Evolutionary conservation across 2,329 filamentous ascomycete genomes (phyloP).

Genomic region (Arthrobotrys sinensis): DNA sequence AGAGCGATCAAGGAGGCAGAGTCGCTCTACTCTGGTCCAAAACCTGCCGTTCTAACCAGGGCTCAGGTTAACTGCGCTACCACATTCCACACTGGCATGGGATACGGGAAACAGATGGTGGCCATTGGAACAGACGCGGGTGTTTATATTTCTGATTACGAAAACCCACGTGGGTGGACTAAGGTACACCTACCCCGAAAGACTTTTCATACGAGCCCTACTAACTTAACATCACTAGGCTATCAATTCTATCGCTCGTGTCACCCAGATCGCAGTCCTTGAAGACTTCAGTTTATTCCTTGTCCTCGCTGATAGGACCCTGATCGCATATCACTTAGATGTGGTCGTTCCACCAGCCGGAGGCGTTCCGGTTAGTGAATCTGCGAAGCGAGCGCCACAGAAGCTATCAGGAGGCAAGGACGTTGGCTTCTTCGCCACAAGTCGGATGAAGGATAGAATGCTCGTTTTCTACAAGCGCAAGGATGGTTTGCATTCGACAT

Average conservation of each 20-base stretch:
- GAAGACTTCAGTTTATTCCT: constrained; percentile 96
- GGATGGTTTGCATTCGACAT: constrained; percentile 90
- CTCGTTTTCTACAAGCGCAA: constrained; percentile 98
- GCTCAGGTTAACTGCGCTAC: constrained; percentile 93
- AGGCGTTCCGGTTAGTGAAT: constrained; percentile 59
- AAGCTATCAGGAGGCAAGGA: constrained; percentile 89
- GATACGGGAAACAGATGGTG: constrained; percentile 85
- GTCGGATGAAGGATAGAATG: constrained; percentile 95
- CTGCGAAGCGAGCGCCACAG: constrained; percentile 80
- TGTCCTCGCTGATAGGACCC: constrained; percentile 88
- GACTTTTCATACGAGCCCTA: constrained; percentile 41
- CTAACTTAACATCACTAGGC: constrained; percentile 71
- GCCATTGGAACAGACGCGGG: constrained; percentile 96
- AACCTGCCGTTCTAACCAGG: constrained; percentile 83
- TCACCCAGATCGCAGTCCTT: constrained; percentile 93
- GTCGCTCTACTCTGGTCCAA: constrained; percentile 75
- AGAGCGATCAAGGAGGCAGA: constrained; percentile 92
- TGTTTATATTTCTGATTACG: constrained; percentile 88
- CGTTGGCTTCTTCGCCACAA: constrained; percentile 95
- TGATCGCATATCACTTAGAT: constrained; percentile 95
- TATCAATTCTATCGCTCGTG: constrained; percentile 78
- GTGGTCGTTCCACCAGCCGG: constrained; percentile 74
- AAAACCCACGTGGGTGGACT: constrained; percentile 90
- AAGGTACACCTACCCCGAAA: constrained; percentile 75
- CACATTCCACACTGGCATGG: constrained; percentile 78